Evolutionary conservation across 805 yeast species (phyloP).

Genomic region (Saccharomyces cerevisiae): DNA sequence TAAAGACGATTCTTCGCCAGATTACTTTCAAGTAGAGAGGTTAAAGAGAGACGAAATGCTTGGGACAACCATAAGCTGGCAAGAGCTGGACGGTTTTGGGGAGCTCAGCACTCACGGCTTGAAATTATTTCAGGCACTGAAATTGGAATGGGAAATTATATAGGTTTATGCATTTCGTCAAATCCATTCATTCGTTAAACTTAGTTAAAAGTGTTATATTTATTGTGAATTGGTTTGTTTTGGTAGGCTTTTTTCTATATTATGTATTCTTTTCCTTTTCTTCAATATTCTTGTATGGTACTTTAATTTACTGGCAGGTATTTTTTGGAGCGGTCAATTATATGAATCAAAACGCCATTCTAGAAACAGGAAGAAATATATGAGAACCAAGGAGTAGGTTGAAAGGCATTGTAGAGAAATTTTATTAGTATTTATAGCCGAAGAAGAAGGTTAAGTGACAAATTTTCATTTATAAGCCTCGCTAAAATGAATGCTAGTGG

Average conservation of each 20-base stretch:
- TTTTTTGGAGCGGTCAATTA: neutral
- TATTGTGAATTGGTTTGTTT: neutral
- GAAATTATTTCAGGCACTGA: slow-evolving; percentile 43
- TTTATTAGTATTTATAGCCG: neutral
- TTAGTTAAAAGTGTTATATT: neutral
- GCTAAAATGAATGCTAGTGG: neutral
- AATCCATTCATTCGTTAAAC: neutral
- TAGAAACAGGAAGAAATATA: neutral
- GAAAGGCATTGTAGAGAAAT: neutral
- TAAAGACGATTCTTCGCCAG: slow-evolving; percentile 7
- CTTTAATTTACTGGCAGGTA: neutral
- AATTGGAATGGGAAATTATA: slow-evolving; percentile 26
- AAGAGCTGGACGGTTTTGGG: slow-evolving; percentile 56
- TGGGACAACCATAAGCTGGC: slow-evolving; percentile 32
- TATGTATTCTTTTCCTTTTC: neutral
- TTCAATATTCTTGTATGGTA: neutral
- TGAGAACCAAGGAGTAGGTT: neutral
- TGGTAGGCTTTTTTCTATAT: neutral
- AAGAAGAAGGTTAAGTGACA: neutral
- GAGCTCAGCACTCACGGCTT: slow-evolving; percentile 52
- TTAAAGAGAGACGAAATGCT: slow-evolving; percentile 13
- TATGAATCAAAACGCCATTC: neutral
- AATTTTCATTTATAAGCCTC: neutral
- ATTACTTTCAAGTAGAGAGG: slow-evolving; percentile 9
- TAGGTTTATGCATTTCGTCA: neutral